A percentile compares a stretch with the other conserved stretches of the same genome.
phyloP scores from a whole-genome alignment of 129 eudicot genomes.

The Helichrysum umbraculigerum region DNA sequence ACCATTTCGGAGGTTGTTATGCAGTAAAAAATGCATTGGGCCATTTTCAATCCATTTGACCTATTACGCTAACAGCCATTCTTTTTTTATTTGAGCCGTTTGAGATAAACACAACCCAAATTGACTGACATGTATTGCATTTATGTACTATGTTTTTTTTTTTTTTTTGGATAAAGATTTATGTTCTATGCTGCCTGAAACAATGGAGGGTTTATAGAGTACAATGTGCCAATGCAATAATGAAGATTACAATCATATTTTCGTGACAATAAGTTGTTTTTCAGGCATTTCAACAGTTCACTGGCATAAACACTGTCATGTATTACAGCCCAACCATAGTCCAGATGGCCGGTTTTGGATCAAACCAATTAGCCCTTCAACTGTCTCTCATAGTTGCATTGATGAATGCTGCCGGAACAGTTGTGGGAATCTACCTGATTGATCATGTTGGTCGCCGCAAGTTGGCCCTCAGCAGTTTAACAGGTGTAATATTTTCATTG shows the following conservation, averaged over 20 bases:
- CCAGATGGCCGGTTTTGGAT: conserved; percentile 53
- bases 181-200: background rate
- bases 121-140: no score
- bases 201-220: background rate
- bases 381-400: conserved; percentile 54
- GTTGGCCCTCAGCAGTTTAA: conserved; percentile 44
- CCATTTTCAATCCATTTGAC: no score
- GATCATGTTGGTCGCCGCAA: conserved; percentile 51
- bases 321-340: conserved; percentile 44
- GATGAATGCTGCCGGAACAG: conserved; percentile 44
- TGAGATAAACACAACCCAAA: no score
- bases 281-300: background rate
- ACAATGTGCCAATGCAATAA: background rate
- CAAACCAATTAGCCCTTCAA: conserved; percentile 49
- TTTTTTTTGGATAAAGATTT: no score
- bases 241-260: background rate
- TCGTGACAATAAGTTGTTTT: background rate
- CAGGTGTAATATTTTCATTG: conserved; percentile 47
- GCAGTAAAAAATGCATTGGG: no score
- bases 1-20: no score
- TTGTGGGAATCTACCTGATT: conserved; percentile 45
- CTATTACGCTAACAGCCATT: no score
- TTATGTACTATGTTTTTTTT: no score
- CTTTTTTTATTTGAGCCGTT: no score
- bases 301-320: background rate